A percentile compares a stretch with the other conserved stretches of the same genome.
phyloP scores from a whole-genome alignment of 2,329 filamentous ascomycete species.

The Exophiala alcalophila region DNA sequence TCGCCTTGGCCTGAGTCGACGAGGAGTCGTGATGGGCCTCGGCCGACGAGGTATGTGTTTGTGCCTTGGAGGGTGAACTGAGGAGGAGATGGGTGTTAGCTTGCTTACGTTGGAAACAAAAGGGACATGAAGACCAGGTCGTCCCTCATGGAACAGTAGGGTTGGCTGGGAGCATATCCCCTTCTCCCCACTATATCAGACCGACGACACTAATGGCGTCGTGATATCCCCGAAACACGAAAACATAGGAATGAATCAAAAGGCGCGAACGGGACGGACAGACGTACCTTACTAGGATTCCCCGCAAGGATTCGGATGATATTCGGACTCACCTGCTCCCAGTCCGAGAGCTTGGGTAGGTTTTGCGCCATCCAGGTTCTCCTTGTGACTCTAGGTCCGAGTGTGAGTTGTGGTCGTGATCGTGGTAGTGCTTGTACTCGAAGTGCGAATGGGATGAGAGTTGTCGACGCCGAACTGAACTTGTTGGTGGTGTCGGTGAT shows the following conservation, averaged over 20 bases:
- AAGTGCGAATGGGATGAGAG: too few relatives aligned
- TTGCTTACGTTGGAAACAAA: not conserved
- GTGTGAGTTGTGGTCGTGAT: too few relatives aligned
- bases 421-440: too few relatives aligned
- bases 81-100: slow-evolving; percentile 1
- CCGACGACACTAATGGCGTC: too few relatives aligned
- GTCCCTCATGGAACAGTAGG: not conserved
- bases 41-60: slow-evolving; percentile 91
- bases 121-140: too few relatives aligned
- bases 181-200: too few relatives aligned
- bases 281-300: slow-evolving; percentile 75
- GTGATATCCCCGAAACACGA: too few relatives aligned
- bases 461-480: too few relatives aligned
- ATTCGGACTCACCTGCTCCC: slow-evolving; percentile 72
- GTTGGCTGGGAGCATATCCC: too few relatives aligned
- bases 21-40: slow-evolving; percentile 68
- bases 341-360: slow-evolving; percentile 64
- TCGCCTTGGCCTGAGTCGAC: slow-evolving; percentile 88
- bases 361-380: slow-evolving; percentile 54
- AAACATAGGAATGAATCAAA: too few relatives aligned
- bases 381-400: too few relatives aligned
- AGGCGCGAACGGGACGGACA: not conserved
- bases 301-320: slow-evolving; percentile 83
- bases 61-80: slow-evolving; percentile 69
- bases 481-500: too few relatives aligned